Evolutionary conservation across 2,329 filamentous ascomycete species (phyloP).

Genomic region (Cordyceps tenuipes): DNA sequence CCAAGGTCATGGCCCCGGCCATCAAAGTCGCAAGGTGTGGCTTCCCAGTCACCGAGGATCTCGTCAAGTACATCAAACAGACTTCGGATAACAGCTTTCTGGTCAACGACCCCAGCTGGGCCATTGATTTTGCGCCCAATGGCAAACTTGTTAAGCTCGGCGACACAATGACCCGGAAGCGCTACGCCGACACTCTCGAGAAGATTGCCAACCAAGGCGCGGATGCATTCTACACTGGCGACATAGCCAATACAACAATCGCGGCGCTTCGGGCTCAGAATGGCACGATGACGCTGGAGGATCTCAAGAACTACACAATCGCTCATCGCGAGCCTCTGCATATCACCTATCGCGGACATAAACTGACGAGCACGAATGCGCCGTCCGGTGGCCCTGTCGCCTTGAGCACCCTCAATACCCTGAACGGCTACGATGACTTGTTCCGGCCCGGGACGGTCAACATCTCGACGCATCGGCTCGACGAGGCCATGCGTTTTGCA

Average conservation of each 20-base stretch:
- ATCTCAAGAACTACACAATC: conserved; percentile 65
- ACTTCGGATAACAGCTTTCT: conserved; percentile 51
- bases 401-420: conserved; percentile 63
- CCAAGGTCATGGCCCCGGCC: conserved; percentile 59
- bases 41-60: conserved; percentile 62
- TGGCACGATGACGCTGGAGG: conserved; percentile 69
- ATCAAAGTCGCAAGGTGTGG: conserved; percentile 64
- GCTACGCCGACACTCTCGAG: conserved; percentile 68
- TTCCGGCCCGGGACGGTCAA: conserved; percentile 44
- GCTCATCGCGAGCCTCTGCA: conserved; percentile 51
- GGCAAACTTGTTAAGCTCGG: conserved; percentile 56
- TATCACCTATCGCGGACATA: conserved; percentile 62
- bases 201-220: conserved; percentile 56
- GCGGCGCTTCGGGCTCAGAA: conserved; percentile 51
- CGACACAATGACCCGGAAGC: conserved; percentile 66
- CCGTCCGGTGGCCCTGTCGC: conserved; percentile 68
- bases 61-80: conserved; percentile 60
- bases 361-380: conserved; percentile 57
- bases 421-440: conserved; percentile 62
- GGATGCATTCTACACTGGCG: conserved; percentile 61
- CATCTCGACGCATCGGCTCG: conserved; percentile 67
- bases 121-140: conserved; percentile 74
- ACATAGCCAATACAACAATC: conserved; percentile 63
- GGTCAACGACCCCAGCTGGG: conserved; percentile 63
- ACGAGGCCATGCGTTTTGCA: conserved; percentile 75